Base-by-base conservation (phyloP, 345 rosid species). In the Carallia brachiata region DNA sequence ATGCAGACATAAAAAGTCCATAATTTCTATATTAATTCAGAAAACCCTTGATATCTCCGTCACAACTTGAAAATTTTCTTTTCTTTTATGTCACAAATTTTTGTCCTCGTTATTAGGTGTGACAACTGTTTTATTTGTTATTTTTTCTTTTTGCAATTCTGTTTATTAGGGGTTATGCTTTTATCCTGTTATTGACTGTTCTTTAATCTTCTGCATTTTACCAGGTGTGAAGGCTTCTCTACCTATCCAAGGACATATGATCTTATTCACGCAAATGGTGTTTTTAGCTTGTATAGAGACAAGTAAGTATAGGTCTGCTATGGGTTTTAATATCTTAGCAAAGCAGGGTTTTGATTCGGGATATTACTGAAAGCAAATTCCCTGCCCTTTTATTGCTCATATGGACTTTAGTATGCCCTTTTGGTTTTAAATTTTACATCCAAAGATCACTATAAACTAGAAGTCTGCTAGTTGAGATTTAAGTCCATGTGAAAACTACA, bases 151-250 rank as follows among this genome's bases (percentile, higher is more conserved):
- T 12, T 44, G 50, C 50, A 44, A 12, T 12, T 44, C 50, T 44
- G 50, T 15, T 2, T 44, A 12, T 44, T 16, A 44, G 50, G 4
- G 50, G 13, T 44, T 12, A 44, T 44, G 3, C 50, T 15, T 44
- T 44, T 44, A 44, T 44, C 50, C 50, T 13, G 16, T 16, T 44
- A 44, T 44, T 12, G 50, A 44, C 17, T 44, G n/a, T 44, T 44
- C 50, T 44, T 2, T 44, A 6, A 62, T 65, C 40, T 64, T 32
- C 52, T 52, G n/a, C 17, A 54, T 40, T 57, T 44, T 17, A 66
- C 19, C 71, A 77, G n/a, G 80, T 77, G 80, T 59, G 80, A 77
- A 68, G 80, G 66, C 39, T 77, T 77, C 73, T 77, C 80, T 39
- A 71, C 80, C 8, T 77, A 76, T 37, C 80, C 80, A 34, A 77